Evolutionary conservation across 768 basidiomycete species (phyloP).

Genomic region (Trametes coccinea): DNA sequence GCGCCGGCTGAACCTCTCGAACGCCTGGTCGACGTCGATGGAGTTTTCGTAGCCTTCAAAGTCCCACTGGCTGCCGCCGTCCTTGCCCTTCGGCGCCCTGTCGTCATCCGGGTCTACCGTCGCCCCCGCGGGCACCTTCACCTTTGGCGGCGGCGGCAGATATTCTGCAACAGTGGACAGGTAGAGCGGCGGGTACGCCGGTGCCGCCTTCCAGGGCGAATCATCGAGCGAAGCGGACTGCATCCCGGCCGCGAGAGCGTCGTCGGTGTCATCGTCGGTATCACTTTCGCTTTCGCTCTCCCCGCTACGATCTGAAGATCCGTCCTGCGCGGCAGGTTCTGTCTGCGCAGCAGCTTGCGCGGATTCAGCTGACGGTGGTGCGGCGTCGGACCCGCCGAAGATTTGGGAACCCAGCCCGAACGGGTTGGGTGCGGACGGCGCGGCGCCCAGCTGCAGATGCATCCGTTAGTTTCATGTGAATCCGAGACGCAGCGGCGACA

Average conservation of each 20-base stretch:
- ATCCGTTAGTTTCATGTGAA: not conserved
- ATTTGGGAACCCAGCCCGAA: slow-evolving; percentile 68
- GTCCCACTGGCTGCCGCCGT: slow-evolving; percentile 51
- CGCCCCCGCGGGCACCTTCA: slow-evolving; percentile 42
- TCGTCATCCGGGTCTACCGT: slow-evolving; percentile 44
- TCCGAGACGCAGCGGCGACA: not conserved
- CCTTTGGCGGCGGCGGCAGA: slow-evolving; percentile 56
- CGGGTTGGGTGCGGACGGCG: slow-evolving; percentile 31
- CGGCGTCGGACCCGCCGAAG: slow-evolving; percentile 44
- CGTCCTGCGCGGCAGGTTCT: slow-evolving; percentile 18
- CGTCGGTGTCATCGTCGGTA: slow-evolving; percentile 29
- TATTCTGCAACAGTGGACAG: slow-evolving; percentile 77
- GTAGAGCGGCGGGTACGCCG: slow-evolving; percentile 68
- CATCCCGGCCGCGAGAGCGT: slow-evolving; percentile 57
- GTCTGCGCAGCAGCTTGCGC: not conserved
- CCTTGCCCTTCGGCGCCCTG: slow-evolving; percentile 43
- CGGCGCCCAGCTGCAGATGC: slow-evolving; percentile 24
- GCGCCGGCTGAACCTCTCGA: slow-evolving; percentile 80
- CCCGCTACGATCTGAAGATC: slow-evolving; percentile 31
- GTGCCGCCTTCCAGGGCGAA: slow-evolving; percentile 67
- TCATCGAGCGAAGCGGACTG: slow-evolving; percentile 53
- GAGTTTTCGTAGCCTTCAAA: slow-evolving; percentile 83
- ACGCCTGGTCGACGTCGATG: slow-evolving; percentile 76
- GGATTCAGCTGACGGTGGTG: not conserved
- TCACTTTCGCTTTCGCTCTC: slow-evolving; percentile 31